Conservation (phyloP, 208 protist species). For the Leishmania guyanensis region DNA sequence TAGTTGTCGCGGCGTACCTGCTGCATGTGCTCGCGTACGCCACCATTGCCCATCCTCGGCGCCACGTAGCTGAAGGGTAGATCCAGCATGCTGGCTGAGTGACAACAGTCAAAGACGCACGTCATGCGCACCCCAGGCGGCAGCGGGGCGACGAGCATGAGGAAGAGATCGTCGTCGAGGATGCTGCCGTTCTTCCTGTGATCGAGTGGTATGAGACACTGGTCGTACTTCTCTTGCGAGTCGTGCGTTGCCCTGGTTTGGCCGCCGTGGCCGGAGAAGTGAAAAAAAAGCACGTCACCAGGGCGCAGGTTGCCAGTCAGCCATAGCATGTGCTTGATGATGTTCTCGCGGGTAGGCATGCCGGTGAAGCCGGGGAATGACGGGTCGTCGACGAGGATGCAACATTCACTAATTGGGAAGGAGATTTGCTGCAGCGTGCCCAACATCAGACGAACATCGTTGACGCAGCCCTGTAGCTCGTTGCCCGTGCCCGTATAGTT, state of each 20-base stretch:
- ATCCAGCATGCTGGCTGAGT: constrained; percentile 90
- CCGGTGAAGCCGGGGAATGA: constrained; percentile 76
- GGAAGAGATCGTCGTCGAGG: constrained; percentile 91
- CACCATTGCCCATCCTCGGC: constrained; percentile 9
- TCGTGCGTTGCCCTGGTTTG: constrained; percentile 57
- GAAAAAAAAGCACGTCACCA: constrained; percentile 90
- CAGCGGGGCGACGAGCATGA: constrained; percentile 70
- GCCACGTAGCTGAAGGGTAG: constrained; percentile 88
- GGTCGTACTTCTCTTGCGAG: constrained; percentile 77
- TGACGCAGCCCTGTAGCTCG: constrained; percentile 83
- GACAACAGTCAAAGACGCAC: constrained; percentile 94
- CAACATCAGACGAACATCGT: constrained; percentile 86
- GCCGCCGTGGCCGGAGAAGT: constrained; percentile 92
- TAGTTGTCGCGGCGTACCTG: constrained; percentile 76
- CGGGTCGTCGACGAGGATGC: constrained; percentile 84
- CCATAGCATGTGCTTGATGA: constrained; percentile 89
- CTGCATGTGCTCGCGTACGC: constrained; percentile 47
- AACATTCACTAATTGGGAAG: constrained; percentile 83
- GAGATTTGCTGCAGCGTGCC: constrained; percentile 76
- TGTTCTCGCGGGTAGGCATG: constrained; percentile 80
- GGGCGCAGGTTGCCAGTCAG: constrained; percentile 71
- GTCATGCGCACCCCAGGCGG: constrained; percentile 87
- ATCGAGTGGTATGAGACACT: constrained; percentile 85
- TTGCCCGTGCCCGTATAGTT: constrained; percentile 83
- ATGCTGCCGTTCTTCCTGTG: constrained; percentile 70